A percentile compares a stretch with the other conserved stretches of the same genome.
These are phyloP conservation scores for Knoxdaviesia proteae DNA, from an alignment of 2,329 filamentous ascomycete species.

Conservation along the genomic window DNA sequence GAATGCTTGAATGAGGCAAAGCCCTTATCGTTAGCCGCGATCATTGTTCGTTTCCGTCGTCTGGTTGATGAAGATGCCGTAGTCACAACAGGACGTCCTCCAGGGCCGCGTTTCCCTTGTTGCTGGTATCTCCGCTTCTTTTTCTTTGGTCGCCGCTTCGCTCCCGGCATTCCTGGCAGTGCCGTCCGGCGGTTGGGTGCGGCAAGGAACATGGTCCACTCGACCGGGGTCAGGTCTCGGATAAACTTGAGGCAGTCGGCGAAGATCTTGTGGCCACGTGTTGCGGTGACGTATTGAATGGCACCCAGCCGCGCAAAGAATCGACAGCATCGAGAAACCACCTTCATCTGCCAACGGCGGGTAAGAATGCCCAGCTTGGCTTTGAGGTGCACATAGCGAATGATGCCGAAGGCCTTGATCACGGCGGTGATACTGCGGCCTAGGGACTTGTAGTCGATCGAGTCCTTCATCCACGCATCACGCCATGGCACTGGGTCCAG, in stretches of 20 bases:
- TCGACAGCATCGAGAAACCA: conserved; percentile 34
- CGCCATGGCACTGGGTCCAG: conserved; percentile 35
- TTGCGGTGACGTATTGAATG: conserved; percentile 34
- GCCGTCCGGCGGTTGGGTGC: no score
- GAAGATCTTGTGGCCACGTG: conserved; percentile 30
- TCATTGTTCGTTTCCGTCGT: no score
- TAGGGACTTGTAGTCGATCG: conserved; percentile 36
- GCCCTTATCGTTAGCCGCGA: no score
- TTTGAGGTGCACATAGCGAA: conserved; percentile 36
- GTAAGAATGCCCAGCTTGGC: conserved; percentile 33
- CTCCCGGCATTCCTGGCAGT: no score
- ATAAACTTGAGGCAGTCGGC: conserved; percentile 41
- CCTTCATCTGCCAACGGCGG: conserved; percentile 38
- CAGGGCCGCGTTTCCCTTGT: no score
- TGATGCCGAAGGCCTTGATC: conserved; percentile 34
- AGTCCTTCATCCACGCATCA: conserved; percentile 32
- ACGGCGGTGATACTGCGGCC: conserved; percentile 36
- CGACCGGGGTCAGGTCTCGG: conserved; percentile 31
- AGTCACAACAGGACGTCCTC: no score
- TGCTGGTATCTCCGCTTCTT: no score
- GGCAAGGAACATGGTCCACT: conserved; percentile 31
- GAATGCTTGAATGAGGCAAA: conserved; percentile 10
- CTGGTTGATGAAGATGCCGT: no score
- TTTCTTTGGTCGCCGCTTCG: no score
- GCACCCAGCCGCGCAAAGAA: conserved; percentile 34